phyloP scores from a whole-genome alignment of 2,329 filamentous ascomycete genomes.

The Fusarium globosum region DNA sequence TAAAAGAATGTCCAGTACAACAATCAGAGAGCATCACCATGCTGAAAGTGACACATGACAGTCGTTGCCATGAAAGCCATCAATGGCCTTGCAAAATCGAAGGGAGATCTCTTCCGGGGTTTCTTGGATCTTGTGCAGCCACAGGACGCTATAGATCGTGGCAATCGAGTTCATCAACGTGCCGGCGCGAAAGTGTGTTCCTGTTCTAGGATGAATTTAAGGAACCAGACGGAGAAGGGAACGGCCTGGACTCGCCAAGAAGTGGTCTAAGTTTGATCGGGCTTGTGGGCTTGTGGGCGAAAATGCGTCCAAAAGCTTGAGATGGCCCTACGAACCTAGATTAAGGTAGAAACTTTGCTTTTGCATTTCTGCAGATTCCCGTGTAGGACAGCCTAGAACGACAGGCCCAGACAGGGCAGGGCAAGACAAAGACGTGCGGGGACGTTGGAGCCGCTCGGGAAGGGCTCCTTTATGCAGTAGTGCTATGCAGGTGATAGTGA shows the following conservation, averaged over 20 bases:
- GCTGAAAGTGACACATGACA: background rate
- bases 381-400: background rate
- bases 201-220: slow-evolving; percentile 8
- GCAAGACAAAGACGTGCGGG: slow-evolving; percentile 1
- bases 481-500: slow-evolving; percentile 26
- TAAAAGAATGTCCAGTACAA: background rate
- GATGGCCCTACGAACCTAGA: slow-evolving; percentile 1
- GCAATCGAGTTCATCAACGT: slow-evolving; percentile 29
- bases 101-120: background rate
- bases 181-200: slow-evolving; percentile 25
- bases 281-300: slow-evolving; percentile 27
- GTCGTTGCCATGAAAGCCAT: background rate
- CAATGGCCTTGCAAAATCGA: background rate
- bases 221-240: slow-evolving; percentile 12
- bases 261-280: slow-evolving; percentile 10
- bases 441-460: slow-evolving; percentile 22
- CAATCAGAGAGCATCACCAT: background rate
- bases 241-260: slow-evolving; percentile 32
- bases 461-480: slow-evolving; percentile 14
- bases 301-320: slow-evolving; percentile 22
- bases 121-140: background rate
- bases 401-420: background rate
- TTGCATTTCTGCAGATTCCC: slow-evolving; percentile 36
- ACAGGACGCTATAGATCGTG: slow-evolving; percentile 22
- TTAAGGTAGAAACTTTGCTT: slow-evolving; percentile 11